Evolutionary conservation across 2,329 filamentous ascomycete species (phyloP).

Genomic region (Sclerotiophoma versabilis): DNA sequence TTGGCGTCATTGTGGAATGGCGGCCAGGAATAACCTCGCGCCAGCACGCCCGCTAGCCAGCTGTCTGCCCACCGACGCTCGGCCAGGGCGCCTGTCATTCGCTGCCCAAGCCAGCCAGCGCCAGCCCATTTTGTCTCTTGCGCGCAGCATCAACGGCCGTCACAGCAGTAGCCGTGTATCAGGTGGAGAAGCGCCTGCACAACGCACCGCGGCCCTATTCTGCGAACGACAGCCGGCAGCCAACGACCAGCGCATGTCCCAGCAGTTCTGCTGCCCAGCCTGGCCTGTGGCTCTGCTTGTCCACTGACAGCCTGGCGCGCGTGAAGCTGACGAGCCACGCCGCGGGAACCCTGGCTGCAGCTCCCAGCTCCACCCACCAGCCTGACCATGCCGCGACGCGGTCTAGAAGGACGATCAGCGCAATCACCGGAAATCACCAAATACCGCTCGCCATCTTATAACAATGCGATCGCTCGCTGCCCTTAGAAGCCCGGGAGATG

Average conservation of each 20-base stretch:
- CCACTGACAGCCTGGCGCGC: constrained; percentile 21
- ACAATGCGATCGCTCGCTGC: constrained; percentile 11
- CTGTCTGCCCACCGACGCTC: constrained; percentile 26
- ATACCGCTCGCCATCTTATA: constrained; percentile 5
- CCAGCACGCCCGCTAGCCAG: constrained; percentile 29
- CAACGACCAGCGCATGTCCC: constrained; percentile 5
- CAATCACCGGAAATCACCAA: constrained; percentile 16
- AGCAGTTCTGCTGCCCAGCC: constrained; percentile 20
- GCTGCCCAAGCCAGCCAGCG: constrained; percentile 21
- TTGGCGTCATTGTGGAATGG: constrained; percentile 14
- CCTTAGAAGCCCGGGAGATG: constrained; percentile 3
- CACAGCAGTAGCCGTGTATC: background rate
- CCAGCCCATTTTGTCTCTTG: constrained; percentile 11
- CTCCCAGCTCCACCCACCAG: constrained; percentile 30
- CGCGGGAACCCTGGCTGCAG: constrained; percentile 25
- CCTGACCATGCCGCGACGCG: constrained; percentile 1
- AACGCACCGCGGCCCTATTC: constrained; percentile 12
- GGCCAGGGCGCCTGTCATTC: constrained; percentile 20
- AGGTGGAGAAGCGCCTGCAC: constrained; percentile 6
- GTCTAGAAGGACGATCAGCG: constrained; percentile 16
- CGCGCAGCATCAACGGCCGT: constrained; percentile 8
- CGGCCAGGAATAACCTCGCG: constrained; percentile 28
- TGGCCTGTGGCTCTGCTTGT: constrained; percentile 15
- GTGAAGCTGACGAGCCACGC: constrained; percentile 31
- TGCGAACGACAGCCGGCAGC: constrained; percentile 10